These are phyloP conservation scores for Russula abietina DNA, from an alignment of 768 basidiomycete species.

Conservation along the genomic window DNA sequence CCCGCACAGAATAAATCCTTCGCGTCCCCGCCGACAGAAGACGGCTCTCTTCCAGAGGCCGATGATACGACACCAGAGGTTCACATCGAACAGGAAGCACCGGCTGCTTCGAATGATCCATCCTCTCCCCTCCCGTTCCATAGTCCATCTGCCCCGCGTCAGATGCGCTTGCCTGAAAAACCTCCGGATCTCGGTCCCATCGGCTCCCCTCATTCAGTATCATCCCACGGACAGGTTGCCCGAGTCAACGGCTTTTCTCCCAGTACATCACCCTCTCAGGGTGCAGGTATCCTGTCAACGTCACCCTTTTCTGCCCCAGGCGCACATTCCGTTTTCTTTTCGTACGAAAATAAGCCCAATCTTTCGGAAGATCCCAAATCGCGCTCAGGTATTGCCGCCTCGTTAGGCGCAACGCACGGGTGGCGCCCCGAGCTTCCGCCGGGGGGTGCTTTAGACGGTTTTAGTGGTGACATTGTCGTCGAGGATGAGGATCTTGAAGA, in stretches of 20 bases:
- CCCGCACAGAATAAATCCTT: slow-evolving; percentile 35
- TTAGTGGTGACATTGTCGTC: slow-evolving; percentile 37
- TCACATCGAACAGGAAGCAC: slow-evolving; percentile 12
- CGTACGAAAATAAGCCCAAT: slow-evolving; percentile 29
- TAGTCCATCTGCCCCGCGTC: slow-evolving; percentile 44
- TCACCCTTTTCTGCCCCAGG: slow-evolving; percentile 80
- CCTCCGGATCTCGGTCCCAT: slow-evolving; percentile 72
- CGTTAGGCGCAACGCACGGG: slow-evolving; percentile 53
- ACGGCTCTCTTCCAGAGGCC: slow-evolving; percentile 7
- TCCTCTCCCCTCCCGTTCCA: slow-evolving; percentile 52
- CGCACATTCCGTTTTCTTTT: slow-evolving; percentile 49
- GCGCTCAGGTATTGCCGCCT: slow-evolving; percentile 53
- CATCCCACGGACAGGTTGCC: slow-evolving; percentile 33
- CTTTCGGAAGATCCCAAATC: slow-evolving; percentile 34
- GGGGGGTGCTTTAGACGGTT: slow-evolving; percentile 10
- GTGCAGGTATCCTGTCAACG: slow-evolving; percentile 41
- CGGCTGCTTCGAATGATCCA: slow-evolving; percentile 21
- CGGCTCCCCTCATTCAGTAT: slow-evolving; percentile 57
- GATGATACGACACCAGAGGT: slow-evolving; percentile 11
- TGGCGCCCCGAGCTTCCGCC: slow-evolving; percentile 30
- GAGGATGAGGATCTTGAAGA: slow-evolving; percentile 82
- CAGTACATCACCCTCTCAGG: slow-evolving; percentile 49
- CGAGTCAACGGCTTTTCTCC: slow-evolving; percentile 48
- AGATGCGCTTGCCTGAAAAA: slow-evolving; percentile 35
- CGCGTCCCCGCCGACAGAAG: slow-evolving; percentile 15